A percentile compares a stretch with the other conserved stretches of the same genome.
These are phyloP conservation scores for Mitragyna speciosa DNA, from an alignment of 257 asterid genomes.

Conservation along the genomic window DNA sequence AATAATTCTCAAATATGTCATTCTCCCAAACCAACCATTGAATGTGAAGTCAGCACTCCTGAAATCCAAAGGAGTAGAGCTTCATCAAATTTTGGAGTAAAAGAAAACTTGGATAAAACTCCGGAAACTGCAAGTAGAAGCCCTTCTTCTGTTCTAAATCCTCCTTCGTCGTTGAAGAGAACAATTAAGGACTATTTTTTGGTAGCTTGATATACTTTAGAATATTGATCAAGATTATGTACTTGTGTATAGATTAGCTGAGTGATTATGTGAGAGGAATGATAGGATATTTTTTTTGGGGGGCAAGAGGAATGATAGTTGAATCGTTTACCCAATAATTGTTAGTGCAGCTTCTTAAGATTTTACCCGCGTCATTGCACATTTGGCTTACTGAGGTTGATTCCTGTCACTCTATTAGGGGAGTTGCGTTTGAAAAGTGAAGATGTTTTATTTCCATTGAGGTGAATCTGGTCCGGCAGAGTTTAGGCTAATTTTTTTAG, in stretches of 20 bases:
- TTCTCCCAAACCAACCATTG: slow-evolving; percentile 33
- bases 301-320: background rate
- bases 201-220: slow-evolving; percentile 33
- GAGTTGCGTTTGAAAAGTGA: background rate
- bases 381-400: background rate
- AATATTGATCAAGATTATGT: background rate
- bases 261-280: background rate
- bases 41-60: slow-evolving; percentile 58
- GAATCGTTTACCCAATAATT: background rate
- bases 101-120: slow-evolving; percentile 42
- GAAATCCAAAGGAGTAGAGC: slow-evolving; percentile 52
- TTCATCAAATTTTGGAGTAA: slow-evolving; percentile 37
- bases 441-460: background rate
- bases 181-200: slow-evolving; percentile 81
- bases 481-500: background rate
- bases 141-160: slow-evolving; percentile 88
- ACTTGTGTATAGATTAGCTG: slow-evolving; percentile 6
- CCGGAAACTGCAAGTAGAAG: slow-evolving; percentile 62
- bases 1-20: slow-evolving; percentile 19
- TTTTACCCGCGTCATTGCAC: background rate
- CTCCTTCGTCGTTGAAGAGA: slow-evolving; percentile 81
- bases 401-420: background rate
- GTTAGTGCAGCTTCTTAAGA: background rate
- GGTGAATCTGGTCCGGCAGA: background rate
- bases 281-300: too few species aligned